Percentiles rank a stretch among this genome's conserved stretches.
Evolutionary conservation across 202 grass and related monocot genomes (phyloP).

Genomic region (Setaria viridis): DNA sequence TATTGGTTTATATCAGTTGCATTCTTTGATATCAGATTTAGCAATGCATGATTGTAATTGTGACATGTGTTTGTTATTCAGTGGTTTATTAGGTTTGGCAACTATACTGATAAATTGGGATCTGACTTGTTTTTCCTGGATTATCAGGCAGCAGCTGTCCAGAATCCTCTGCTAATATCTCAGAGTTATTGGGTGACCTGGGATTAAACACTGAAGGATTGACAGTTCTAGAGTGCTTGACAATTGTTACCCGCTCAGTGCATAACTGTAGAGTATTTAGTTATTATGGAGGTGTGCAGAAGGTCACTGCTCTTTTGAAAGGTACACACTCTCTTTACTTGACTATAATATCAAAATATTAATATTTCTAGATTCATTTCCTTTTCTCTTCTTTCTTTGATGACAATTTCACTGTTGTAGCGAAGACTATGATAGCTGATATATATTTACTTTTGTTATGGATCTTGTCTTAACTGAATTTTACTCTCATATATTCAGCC

Average conservation of each 20-base stretch:
- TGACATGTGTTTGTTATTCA: conserved; percentile 35
- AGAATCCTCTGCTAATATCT: conserved; percentile 62
- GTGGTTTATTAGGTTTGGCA: conserved; percentile 30
- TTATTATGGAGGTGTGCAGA: conserved; percentile 97
- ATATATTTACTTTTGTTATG: conserved; percentile 41
- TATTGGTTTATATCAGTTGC: conserved; percentile 2
- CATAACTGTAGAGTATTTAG: conserved; percentile 98
- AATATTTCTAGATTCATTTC: conserved; percentile 34
- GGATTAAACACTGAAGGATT: conserved; percentile 76
- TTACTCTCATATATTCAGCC: conserved; percentile 65
- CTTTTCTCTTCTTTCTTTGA: conserved; percentile 24
- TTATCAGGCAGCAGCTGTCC: conserved; percentile 69
- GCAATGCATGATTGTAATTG: conserved; percentile 11
- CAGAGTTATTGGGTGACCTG: conserved; percentile 67
- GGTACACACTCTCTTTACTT: conserved; percentile 58
- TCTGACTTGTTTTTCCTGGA: conserved; percentile 44
- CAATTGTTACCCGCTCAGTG: conserved; percentile 77
- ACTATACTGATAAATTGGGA: conserved; percentile 24
- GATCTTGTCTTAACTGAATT: conserved; percentile 37
- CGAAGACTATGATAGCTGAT: conserved; percentile 15
- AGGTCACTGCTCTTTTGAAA: conserved; percentile 96
- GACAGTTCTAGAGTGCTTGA: conserved; percentile 74
- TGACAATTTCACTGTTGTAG: conserved; percentile 33
- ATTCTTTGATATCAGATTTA: conserved; percentile 32
- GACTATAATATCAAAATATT: conserved; percentile 17